phyloP scores from a whole-genome alignment of 1,284 basidiomycete species.

The Ganoderma resinaceum region DNA sequence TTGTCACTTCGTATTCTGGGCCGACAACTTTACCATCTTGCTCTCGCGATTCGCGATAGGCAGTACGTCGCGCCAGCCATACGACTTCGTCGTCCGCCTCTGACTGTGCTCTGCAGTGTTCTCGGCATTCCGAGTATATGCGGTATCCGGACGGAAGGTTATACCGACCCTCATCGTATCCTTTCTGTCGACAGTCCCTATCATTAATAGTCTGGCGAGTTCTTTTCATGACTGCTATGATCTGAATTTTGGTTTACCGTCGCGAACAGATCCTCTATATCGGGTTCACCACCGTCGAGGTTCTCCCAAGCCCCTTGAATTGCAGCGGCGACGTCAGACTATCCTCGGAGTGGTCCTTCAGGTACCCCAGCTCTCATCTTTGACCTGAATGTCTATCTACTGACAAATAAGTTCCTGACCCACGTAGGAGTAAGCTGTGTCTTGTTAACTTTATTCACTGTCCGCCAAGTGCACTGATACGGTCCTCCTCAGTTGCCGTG shows the following conservation, averaged over 20 bases:
- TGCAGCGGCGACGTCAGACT: background rate
- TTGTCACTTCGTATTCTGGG: background rate
- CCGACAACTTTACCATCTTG: background rate
- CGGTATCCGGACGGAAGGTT: background rate
- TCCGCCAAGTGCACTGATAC: background rate
- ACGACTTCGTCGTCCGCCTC: background rate
- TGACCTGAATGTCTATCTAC: too few relatives aligned
- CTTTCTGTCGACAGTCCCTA: background rate
- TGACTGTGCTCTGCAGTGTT: background rate
- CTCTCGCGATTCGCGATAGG: constrained; percentile 1
- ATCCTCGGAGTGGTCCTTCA: background rate
- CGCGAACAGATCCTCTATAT: background rate
- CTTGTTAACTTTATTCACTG: too few relatives aligned
- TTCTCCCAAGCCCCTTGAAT: background rate
- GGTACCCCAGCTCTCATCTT: background rate
- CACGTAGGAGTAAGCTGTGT: background rate
- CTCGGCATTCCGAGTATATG: background rate
- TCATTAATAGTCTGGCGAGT: background rate
- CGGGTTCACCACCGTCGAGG: background rate
- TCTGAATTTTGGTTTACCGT: background rate
- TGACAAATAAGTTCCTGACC: background rate
- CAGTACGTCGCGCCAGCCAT: background rate
- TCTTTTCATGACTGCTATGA: background rate
- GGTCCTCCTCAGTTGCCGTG: background rate
- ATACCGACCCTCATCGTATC: background rate